Base-by-base conservation (phyloP, 2,329 filamentous ascomycete species). In the Xylaria multiplex region DNA sequence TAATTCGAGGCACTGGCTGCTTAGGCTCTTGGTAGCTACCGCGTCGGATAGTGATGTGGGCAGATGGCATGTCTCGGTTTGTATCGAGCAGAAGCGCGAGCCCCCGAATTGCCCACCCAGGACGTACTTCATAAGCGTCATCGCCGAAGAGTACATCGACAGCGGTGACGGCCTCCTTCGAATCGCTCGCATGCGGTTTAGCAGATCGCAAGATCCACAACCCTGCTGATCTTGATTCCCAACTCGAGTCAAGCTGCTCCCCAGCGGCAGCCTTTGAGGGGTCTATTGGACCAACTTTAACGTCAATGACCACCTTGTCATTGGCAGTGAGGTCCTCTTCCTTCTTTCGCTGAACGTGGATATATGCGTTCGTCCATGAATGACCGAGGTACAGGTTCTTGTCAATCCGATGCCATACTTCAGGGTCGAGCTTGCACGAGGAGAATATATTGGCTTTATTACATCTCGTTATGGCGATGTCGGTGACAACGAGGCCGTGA, bases 91-190 rank as follows among this genome's bases (percentile, higher is more conserved):
- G 81, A 62, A 98, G 79, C 9, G 91, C 88, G 7, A 88, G 91
- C 65, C 92, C 90, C 57, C 88, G 89, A 49, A 97, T 85, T 64
- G 89, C 83, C 96, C 96, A 99, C 35, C 92, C 92, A 1, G 90
- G 87, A 64, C 96, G 88, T 5, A 93, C 94, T 77, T 99, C 96
- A 37, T 94, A 92, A 9, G 94, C 95, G 76, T 97, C 94, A 22
- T 94, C 89, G 22, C 94, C 94, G 74, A 96, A 97, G 6, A 97
- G 83, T 5, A 97, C 88, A 76, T 97, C 94, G 6, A 97, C 83
- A 3, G 90, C 91, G 0, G 93, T 97, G 56, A 97, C 85, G 16
- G 90, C 90, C 45, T 86, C 85, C 65, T 89, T 88, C 3, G 90
- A 91, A 75, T 96, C 93, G 76, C 89, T 91, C 52, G 91, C 89